Evolutionary conservation across 2,329 filamentous ascomycete species (phyloP).

Genomic region (Colletotrichum sp.): DNA sequence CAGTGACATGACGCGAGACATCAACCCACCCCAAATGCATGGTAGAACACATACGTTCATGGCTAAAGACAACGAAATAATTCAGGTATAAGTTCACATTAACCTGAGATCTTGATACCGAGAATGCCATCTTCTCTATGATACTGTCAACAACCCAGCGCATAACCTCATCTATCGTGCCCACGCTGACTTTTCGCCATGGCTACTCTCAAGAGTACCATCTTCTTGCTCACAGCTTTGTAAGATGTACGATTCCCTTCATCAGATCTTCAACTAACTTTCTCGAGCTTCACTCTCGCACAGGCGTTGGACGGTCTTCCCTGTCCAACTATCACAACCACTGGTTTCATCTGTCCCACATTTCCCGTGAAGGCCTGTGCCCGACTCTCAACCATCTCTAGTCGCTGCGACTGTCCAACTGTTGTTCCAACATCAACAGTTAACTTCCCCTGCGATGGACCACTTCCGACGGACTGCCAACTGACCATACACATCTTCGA

Average conservation of each 20-base stretch:
- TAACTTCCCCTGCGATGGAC: constrained; percentile 25
- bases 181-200: not conserved
- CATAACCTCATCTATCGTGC: not conserved
- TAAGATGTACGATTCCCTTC: not conserved
- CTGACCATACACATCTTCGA: constrained; percentile 6
- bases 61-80: not conserved
- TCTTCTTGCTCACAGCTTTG: not conserved
- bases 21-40: not conserved
- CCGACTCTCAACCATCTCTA: constrained; percentile 16
- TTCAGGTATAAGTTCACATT: not conserved
- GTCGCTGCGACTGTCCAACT: constrained; percentile 29
- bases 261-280: not conserved
- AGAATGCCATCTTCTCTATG: not conserved
- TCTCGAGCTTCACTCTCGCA: not conserved
- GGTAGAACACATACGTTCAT: not conserved
- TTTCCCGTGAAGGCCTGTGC: constrained; percentile 24
- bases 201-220: not conserved
- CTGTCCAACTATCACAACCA: constrained; percentile 29
- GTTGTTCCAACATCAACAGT: constrained; percentile 23
- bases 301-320: not conserved
- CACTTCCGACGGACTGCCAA: constrained; percentile 14
- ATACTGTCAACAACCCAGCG: not conserved
- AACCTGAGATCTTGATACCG: not conserved
- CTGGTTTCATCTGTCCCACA: constrained; percentile 4
- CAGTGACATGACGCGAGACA: not conserved